Evolutionary conservation across 805 yeast genomes (phyloP).

Genomic region (Teunomyces funiuensis): DNA sequence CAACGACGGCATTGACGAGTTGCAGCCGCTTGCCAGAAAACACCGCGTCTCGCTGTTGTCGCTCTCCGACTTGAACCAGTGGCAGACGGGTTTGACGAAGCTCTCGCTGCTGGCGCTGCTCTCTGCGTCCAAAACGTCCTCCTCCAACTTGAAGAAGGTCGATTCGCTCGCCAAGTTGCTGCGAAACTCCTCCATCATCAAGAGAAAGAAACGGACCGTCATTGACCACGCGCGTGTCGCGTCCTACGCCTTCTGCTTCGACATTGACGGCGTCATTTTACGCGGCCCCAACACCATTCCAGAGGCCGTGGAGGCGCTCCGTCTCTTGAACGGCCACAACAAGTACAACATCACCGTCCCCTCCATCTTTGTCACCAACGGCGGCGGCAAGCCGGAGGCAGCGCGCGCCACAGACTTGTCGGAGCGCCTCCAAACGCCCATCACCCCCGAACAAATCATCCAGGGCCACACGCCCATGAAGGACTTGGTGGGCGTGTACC

Average conservation of each 20-base stretch:
- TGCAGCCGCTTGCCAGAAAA: conserved; percentile 61
- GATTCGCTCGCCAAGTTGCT: conserved; percentile 46
- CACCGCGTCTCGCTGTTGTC: conserved; percentile 67
- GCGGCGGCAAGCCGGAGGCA: conserved; percentile 84
- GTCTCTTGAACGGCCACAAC: conserved; percentile 74
- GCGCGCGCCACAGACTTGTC: conserved; percentile 72
- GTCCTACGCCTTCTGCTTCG: conserved; percentile 87
- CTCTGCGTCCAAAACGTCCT: conserved; percentile 25
- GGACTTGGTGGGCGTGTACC: conserved; percentile 65
- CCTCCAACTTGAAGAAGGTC: conserved; percentile 41
- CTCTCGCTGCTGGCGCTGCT: conserved; percentile 37
- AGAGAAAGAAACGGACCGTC: conserved; percentile 49
- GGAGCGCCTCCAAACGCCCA: conserved; percentile 55
- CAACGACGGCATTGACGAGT: conserved; percentile 70
- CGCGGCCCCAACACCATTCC: conserved; percentile 84
- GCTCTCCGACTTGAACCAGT: conserved; percentile 62
- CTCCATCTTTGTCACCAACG: conserved; percentile 83
- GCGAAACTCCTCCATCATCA: conserved; percentile 45
- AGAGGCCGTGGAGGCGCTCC: conserved; percentile 71
- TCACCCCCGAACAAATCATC: conserved; percentile 76
- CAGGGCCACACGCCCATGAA: conserved; percentile 96
- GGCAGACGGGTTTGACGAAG: conserved; percentile 51
- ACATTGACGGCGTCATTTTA: conserved; percentile 88
- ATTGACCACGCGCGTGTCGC: conserved; percentile 75
- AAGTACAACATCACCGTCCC: conserved; percentile 77